Base-by-base conservation (phyloP, 495 filamentous ascomycete species). In the Penicillium turbatum region DNA sequence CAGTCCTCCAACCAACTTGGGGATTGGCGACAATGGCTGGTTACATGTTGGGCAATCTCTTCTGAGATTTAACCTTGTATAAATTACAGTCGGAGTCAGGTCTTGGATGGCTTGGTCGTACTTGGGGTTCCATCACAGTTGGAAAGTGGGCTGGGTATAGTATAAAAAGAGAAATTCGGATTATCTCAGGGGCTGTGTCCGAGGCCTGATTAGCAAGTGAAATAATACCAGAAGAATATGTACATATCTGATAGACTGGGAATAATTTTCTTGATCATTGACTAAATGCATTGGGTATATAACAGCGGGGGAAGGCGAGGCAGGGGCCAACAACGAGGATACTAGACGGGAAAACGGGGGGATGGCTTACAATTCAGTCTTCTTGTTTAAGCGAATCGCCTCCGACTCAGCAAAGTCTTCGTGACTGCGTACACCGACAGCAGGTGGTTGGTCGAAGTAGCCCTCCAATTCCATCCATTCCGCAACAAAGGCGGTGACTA, bases 391-490 rank as follows among this genome's bases (percentile, higher is more conserved):
- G 24, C 48, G 47, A n/a, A 55, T 57, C 15, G 58, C 59, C 34
- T 65, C 56, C 44, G 37, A 45, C 37, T 64, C 52, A 5, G 38
- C 30, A n/a, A 30, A 21, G 6, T 51, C 55, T 34, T 60, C 60
- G 9, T 54, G 42, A 40, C 48, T 52, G 34, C 52, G 36, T 36
- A 26, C 21, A 30, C 44, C 30, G 16, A 17, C 8, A 1, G 26
- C 34, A 4, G 35, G 43, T 10, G 32, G 4, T 12, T 58, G 40
- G 7, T 53, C 54, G 31, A 65, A 59, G 21, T 57, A 84, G 2
- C 84, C 86, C 53, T 93, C 90, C 56, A 96, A 63, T 51, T 95
- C 93, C 84, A 98, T 83, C 90, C 90, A 97, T 69, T 96, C 93
- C 0, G 85, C 88, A 37, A 86, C 81, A 78, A 97, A 98, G 3